Conservation (phyloP, 1,139 yeast genomes). For the Candida sanyaensis region DNA sequence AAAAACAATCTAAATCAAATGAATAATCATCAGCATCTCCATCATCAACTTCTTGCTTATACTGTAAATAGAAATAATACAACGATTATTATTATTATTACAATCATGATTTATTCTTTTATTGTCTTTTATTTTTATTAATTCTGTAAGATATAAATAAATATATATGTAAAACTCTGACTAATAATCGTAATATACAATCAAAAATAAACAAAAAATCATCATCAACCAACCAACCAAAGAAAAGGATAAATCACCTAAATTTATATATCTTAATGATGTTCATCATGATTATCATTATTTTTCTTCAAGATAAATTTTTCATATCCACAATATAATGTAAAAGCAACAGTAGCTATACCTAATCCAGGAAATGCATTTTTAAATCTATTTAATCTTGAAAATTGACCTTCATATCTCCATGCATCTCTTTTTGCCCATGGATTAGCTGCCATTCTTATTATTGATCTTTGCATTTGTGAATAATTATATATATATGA, state of each 20-base stretch:
- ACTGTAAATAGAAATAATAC: conserved; percentile 1
- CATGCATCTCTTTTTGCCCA: conserved; percentile 82
- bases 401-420: conserved; percentile 85
- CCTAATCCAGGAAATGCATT: conserved; percentile 86
- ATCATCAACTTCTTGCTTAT: too few relatives aligned
- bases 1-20: not conserved
- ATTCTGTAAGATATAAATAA: not conserved
- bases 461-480: conserved; percentile 5
- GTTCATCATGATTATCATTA: conserved; percentile 23
- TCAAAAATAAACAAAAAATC: too few relatives aligned
- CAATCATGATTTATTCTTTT: too few relatives aligned
- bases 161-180: conserved; percentile 1
- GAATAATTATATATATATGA: too few relatives aligned
- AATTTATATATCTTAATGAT: too few relatives aligned
- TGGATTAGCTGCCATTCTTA: conserved; percentile 29
- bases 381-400: conserved; percentile 68
- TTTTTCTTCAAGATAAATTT: conserved; percentile 43
- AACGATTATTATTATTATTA: too few relatives aligned
- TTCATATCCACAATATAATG: conserved; percentile 65
- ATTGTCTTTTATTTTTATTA: too few relatives aligned
- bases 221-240: too few relatives aligned
- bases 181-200: too few relatives aligned
- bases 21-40: not conserved
- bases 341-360: conserved; percentile 76
- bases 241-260: too few relatives aligned